phyloP scores from a whole-genome alignment of 352 stramenopile species.

The Phytophthora pinifolia region DNA sequence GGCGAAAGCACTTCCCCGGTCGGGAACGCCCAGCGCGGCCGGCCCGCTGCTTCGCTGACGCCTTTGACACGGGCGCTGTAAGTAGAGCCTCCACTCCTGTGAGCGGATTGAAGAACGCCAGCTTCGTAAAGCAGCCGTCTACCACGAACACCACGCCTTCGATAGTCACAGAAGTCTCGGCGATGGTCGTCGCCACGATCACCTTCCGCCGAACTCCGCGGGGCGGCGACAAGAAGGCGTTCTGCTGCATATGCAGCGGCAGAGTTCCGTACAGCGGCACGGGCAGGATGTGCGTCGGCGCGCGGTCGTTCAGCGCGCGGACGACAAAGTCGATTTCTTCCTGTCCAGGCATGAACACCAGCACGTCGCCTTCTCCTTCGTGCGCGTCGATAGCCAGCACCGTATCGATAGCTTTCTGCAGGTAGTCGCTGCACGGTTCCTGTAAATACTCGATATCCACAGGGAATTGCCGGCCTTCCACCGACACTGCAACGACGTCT shows the following conservation, averaged over 20 bases:
- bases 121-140: constrained; percentile 79
- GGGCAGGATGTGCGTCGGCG: constrained; percentile 48
- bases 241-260: constrained; percentile 91
- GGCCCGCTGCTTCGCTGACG: constrained; percentile 94
- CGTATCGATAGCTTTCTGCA: constrained; percentile 74
- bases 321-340: constrained; percentile 95
- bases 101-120: constrained; percentile 83
- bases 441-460: constrained; percentile 92
- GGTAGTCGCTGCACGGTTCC: constrained; percentile 63
- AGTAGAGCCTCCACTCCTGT: constrained; percentile 81
- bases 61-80: constrained; percentile 96
- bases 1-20: constrained; percentile 76
- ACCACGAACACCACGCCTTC: constrained; percentile 91
- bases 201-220: constrained; percentile 71
- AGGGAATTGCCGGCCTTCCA: constrained; percentile 89
- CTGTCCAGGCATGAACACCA: constrained; percentile 95
- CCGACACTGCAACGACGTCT: constrained; percentile 66
- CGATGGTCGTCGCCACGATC: constrained; percentile 92
- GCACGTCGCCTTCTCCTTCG: constrained; percentile 89
- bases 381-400: constrained; percentile 67
- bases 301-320: constrained; percentile 47
- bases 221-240: constrained; percentile 87
- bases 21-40: constrained; percentile 92
- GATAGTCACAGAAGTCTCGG: constrained; percentile 98
- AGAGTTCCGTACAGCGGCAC: constrained; percentile 93